Evolutionary conservation across 345 rosid species (phyloP), one percentile per base, ranked within the genome.

Genomic region (Populus nigra): DNA sequence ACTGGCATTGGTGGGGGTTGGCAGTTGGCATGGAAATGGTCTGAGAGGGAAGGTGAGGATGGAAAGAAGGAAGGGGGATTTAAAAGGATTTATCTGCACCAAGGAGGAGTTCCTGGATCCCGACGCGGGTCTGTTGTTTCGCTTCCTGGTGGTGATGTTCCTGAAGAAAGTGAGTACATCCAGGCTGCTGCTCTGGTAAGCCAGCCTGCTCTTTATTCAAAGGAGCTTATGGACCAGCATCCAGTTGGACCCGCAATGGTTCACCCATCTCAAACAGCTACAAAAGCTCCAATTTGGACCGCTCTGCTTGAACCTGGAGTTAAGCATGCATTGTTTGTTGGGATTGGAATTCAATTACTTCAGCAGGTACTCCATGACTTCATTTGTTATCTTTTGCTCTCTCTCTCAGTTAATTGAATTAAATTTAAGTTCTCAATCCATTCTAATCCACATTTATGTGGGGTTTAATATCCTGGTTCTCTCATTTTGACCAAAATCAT

Each of bases 1-100:
- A 87, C 94, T 69, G 99, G 97, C n/a, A 93, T 95, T 71, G 98
- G 99, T 66, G 93, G 97, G 31, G 98, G 98, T 47, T 96, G 99
- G 99, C 97, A 93, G 83, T 84, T 96, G 90, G 98, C 98, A 7
- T 96, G 94, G 85, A 90, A 93, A 86, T 92, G 93, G 89, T 68
- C 90, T 5, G 92, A 86, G 70, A 89, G 79, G 76, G 94, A 92
- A 74, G 94, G 93, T 0, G 90, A 87, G 68, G 91, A 86, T 70
- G 90, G 93, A 77, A 88, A 87, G 83, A 91, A 89, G 84, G 90
- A 86, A 87, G 96, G 92, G 65, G 94, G 88, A 5, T 93, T 91
- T 84, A 90, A 92, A 83, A 91, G 97, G 82, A 83, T 93, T 73
- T 96, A 90, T 84, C 84, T 96, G 89, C 96, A 89, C 68, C 84